phyloP scores from a whole-genome alignment of 495 filamentous ascomycete species.

The Penicillium bialowiezense region DNA sequence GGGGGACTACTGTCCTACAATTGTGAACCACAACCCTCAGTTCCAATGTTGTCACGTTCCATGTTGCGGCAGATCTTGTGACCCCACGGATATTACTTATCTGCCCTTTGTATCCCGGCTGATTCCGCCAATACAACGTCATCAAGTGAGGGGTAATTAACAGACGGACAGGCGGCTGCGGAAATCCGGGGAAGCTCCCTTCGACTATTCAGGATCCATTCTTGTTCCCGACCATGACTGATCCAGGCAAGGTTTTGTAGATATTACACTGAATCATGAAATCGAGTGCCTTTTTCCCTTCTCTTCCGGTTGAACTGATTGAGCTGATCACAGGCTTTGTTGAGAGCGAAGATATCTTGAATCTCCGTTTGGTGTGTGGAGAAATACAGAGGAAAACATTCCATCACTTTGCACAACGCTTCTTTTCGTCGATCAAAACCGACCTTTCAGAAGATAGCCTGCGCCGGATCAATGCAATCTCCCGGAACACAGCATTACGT shows the following conservation, averaged over 20 bases:
- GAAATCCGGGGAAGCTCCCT: conserved; percentile 23
- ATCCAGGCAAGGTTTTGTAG: background rate
- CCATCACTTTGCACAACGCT: conserved; percentile 23
- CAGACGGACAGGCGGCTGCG: background rate
- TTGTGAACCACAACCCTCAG: too few species aligned
- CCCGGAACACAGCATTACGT: conserved; percentile 14
- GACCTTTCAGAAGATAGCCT: conserved; percentile 26
- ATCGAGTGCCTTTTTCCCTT: background rate
- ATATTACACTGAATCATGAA: background rate
- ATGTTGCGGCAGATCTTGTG: too few species aligned
- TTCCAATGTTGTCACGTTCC: too few species aligned
- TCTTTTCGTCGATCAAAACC: conserved; percentile 23
- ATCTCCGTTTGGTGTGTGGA: conserved; percentile 22
- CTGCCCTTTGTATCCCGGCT: conserved; percentile 7
- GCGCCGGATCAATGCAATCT: conserved; percentile 16
- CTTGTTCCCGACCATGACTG: too few species aligned
- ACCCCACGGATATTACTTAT: background rate
- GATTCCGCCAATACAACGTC: background rate
- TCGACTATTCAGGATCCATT: too few species aligned
- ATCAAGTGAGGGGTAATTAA: conserved; percentile 21
- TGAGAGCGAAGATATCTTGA: conserved; percentile 10
- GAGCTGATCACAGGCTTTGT: conserved; percentile 20
- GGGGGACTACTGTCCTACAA: too few species aligned
- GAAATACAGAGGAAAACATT: conserved; percentile 27
- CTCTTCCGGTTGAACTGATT: conserved; percentile 21